These are phyloP conservation scores for Helicocarpus griseus DNA, from an alignment of 2,329 filamentous ascomycete genomes.

Conservation along the genomic window DNA sequence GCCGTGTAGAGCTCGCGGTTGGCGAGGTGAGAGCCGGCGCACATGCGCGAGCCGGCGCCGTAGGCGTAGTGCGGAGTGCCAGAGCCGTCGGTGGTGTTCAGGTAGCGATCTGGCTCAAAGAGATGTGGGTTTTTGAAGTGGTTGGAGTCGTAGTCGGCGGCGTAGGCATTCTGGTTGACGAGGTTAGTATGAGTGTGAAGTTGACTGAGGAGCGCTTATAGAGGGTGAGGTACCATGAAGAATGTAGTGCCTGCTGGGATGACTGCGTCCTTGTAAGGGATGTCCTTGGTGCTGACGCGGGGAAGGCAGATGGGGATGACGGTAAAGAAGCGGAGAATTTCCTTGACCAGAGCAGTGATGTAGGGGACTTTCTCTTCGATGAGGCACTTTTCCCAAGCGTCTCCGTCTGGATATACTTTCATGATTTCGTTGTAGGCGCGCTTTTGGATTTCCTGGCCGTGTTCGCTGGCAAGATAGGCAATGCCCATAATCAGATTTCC, in stretches of 20 bases:
- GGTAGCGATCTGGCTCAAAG: constrained; percentile 63
- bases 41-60: constrained; percentile 55
- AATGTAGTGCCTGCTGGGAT: constrained; percentile 71
- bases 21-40: constrained; percentile 53
- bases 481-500: constrained; percentile 72
- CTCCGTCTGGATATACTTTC: constrained; percentile 59
- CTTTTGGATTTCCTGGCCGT: constrained; percentile 61
- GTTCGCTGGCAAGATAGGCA: constrained; percentile 58
- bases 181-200: background rate
- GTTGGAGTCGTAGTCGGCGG: constrained; percentile 59
- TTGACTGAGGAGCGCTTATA: background rate
- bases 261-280: constrained; percentile 54
- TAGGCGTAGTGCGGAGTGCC: constrained; percentile 55
- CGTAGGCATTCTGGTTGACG: constrained; percentile 53
- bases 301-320: constrained; percentile 73
- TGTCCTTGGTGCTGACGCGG: constrained; percentile 60
- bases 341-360: constrained; percentile 67
- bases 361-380: constrained; percentile 68
- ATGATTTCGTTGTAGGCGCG: constrained; percentile 62
- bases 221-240: constrained; percentile 51
- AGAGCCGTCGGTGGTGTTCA: constrained; percentile 42
- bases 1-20: constrained; percentile 55
- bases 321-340: constrained; percentile 67
- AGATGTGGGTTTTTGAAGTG: constrained; percentile 56
- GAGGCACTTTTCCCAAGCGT: constrained; percentile 67